Conservation (phyloP, 176 grass and related monocot genomes). For the Secale cereale region DNA sequence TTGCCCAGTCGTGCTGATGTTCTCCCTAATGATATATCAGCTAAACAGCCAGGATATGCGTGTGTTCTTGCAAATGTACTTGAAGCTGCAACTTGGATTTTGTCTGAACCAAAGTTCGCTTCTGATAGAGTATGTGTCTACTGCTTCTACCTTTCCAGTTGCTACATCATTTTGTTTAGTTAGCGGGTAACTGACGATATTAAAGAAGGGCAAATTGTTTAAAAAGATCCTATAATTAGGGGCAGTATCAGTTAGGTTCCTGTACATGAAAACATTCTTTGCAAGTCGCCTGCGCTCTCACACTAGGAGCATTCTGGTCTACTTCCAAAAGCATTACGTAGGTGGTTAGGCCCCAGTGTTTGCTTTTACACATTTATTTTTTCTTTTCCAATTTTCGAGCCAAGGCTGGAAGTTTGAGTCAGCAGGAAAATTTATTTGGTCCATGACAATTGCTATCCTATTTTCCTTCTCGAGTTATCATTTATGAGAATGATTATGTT, state of each 20-base stretch:
- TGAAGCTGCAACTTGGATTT: slow-evolving; percentile 82
- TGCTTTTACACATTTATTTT: slow-evolving; percentile 7
- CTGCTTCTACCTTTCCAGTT: slow-evolving; percentile 15
- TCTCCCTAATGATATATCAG: slow-evolving; percentile 54
- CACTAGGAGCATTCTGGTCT: background rate
- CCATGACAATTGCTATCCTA: background rate
- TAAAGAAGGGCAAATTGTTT: background rate
- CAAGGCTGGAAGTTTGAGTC: background rate
- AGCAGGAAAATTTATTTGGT: background rate
- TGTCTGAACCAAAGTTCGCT: slow-evolving; percentile 68
- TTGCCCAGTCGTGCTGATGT: slow-evolving; percentile 50
- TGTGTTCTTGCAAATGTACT: slow-evolving; percentile 97
- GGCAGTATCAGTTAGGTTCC: background rate
- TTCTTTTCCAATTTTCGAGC: background rate
- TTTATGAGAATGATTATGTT: background rate
- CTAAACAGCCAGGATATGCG: slow-evolving; percentile 84
- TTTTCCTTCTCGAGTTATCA: background rate
- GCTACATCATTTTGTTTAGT: background rate
- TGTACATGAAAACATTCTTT: background rate
- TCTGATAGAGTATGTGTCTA: slow-evolving; percentile 55
- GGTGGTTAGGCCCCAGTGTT: background rate
- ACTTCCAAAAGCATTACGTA: background rate
- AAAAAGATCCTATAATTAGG: background rate
- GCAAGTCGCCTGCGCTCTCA: background rate
- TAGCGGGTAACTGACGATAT: background rate